Percentiles rank a stretch among this genome's conserved stretches.
Conservation (phyloP, 352 stramenopile species). For the Phytopythium sindhum region DNA sequence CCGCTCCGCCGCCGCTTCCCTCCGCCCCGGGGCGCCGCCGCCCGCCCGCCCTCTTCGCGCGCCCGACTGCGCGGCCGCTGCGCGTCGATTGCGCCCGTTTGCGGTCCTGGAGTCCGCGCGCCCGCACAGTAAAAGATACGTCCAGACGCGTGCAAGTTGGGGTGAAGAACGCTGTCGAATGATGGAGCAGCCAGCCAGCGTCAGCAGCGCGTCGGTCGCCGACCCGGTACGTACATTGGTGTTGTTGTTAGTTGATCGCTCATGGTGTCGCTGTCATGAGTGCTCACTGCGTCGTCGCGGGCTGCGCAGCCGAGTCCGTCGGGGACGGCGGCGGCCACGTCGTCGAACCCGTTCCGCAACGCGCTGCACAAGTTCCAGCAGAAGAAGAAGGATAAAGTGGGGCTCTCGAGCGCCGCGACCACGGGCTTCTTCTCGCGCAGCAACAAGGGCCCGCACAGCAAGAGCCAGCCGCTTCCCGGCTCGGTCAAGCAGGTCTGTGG, state of each 20-base stretch:
- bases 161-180: background rate
- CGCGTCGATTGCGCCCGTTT: background rate
- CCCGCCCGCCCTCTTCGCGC: background rate
- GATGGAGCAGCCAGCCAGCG: background rate
- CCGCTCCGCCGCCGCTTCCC: too few species aligned
- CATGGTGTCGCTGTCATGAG: background rate
- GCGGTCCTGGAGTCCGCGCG: background rate
- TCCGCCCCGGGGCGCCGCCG: too few species aligned
- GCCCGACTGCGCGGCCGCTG: too few species aligned
- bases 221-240: background rate
- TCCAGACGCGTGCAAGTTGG: background rate
- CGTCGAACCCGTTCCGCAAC: slow-evolving; percentile 72
- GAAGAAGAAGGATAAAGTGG: slow-evolving; percentile 64
- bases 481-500: slow-evolving; percentile 73
- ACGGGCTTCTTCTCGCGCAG: slow-evolving; percentile 68
- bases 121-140: background rate
- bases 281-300: background rate
- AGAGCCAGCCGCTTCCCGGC: slow-evolving; percentile 49
- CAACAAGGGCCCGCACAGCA: slow-evolving; percentile 22
- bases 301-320: slow-evolving; percentile 23
- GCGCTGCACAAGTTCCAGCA: slow-evolving; percentile 80
- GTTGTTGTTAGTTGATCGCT: background rate
- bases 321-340: slow-evolving; percentile 17
- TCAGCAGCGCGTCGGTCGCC: background rate
- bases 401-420: slow-evolving; percentile 38